Conservation (phyloP, 1,284 basidiomycete genomes). For the Omphalotus olearius region DNA sequence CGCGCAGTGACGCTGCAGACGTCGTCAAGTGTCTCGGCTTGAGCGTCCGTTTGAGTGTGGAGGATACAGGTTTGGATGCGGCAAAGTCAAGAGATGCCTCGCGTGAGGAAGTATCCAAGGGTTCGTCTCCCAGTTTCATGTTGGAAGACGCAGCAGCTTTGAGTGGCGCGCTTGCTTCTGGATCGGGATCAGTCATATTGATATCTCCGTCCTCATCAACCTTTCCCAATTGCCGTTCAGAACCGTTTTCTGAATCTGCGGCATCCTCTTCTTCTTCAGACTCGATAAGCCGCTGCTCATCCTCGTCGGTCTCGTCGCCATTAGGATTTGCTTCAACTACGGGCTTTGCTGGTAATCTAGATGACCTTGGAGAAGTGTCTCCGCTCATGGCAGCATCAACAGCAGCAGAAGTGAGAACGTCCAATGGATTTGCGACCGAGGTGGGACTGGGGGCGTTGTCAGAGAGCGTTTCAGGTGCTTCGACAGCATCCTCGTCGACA, state of each 20-base stretch:
- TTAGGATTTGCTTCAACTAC: not conserved
- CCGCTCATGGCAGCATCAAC: constrained; percentile 1
- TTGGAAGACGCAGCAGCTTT: constrained; percentile 1
- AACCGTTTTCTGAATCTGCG: constrained; percentile 7
- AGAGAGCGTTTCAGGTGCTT: not conserved
- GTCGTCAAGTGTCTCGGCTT: no score
- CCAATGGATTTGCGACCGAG: constrained; percentile 8
- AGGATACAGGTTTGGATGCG: not conserved
- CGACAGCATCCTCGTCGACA: constrained; percentile 13
- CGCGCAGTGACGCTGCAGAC: no score
- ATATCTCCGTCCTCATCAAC: constrained; percentile 1
- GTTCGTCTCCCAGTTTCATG: not conserved
- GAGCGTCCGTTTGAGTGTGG: no score
- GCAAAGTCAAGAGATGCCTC: constrained; percentile 2
- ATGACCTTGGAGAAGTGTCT: no score
- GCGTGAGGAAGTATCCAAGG: not conserved
- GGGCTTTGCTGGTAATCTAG: no score
- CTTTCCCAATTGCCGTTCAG: no score
- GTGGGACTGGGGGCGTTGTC: not conserved
- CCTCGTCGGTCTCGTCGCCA: constrained; percentile 1
- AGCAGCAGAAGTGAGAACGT: constrained; percentile 14
- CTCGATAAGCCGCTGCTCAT: constrained; percentile 4
- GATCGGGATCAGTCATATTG: constrained; percentile 1
- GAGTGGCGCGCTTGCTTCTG: constrained; percentile 1
- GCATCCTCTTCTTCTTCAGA: not conserved